These are phyloP conservation scores for Psidium friedrichsthalianum DNA, from an alignment of 345 rosid species.

Conservation along the genomic window DNA sequence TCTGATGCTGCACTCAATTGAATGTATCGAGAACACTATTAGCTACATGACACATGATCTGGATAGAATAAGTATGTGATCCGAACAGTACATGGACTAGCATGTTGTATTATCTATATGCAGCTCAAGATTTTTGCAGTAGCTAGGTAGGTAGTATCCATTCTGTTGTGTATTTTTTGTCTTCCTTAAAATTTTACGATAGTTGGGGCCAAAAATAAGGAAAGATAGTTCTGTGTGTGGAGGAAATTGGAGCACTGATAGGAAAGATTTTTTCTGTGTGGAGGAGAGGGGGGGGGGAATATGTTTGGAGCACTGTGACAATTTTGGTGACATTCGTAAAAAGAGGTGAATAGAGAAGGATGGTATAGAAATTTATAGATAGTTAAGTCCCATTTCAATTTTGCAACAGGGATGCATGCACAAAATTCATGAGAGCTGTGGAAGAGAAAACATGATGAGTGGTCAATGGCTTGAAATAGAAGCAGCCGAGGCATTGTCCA, in stretches of 20 bases:
- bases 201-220: neutral
- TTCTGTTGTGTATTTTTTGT: neutral
- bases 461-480: constrained; percentile 93
- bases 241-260: neutral
- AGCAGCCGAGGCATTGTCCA: constrained; percentile 53
- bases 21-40: neutral
- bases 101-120: neutral
- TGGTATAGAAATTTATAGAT: neutral
- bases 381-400: constrained; percentile 2
- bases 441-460: constrained; percentile 89
- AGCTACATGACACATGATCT: neutral
- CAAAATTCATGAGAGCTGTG: constrained; percentile 67
- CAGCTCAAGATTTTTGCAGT: neutral
- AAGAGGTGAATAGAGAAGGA: neutral
- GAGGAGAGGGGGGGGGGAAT: neutral
- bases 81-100: neutral
- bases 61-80: neutral
- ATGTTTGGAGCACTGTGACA: neutral
- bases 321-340: neutral
- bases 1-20: neutral
- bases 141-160: neutral
- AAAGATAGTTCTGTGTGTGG: neutral
- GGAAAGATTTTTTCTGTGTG: neutral
- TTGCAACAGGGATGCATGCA: constrained; percentile 76
- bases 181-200: neutral